phyloP scores from a whole-genome alignment of 2,329 filamentous ascomycete species.

The Fusarium setosum region DNA sequence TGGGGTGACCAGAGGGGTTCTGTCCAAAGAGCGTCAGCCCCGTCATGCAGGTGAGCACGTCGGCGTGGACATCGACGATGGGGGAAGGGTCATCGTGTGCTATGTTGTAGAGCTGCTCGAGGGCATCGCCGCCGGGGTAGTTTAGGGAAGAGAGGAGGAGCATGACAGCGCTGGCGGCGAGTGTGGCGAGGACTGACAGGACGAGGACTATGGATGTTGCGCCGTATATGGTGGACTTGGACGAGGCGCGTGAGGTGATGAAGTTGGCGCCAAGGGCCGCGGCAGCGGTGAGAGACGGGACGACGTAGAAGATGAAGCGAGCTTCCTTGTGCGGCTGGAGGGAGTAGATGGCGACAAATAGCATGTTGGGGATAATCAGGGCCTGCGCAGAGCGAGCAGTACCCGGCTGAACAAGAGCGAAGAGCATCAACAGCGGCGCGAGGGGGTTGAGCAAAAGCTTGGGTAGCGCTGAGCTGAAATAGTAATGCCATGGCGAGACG shows the following conservation, averaged over 20 bases:
- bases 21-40: constrained; percentile 75
- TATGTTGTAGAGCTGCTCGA: constrained; percentile 63
- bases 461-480: constrained; percentile 84
- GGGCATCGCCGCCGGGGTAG: constrained; percentile 90
- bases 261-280: constrained; percentile 80
- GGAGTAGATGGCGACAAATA: constrained; percentile 85
- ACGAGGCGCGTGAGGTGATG: constrained; percentile 70
- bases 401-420: constrained; percentile 62
- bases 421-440: constrained; percentile 64
- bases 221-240: constrained; percentile 68
- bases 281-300: constrained; percentile 83
- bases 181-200: constrained; percentile 69
- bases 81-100: constrained; percentile 38
- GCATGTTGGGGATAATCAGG: constrained; percentile 73
- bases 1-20: constrained; percentile 52
- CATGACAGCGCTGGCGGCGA: constrained; percentile 72
- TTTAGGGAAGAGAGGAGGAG: constrained; percentile 87
- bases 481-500: constrained; percentile 85
- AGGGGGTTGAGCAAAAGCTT: constrained; percentile 86
- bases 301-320: constrained; percentile 90
- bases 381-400: constrained; percentile 56
- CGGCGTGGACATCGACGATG: constrained; percentile 65
- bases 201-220: constrained; percentile 66
- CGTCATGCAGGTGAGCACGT: constrained; percentile 77
- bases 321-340: constrained; percentile 95